Evolutionary conservation across 2,329 filamentous ascomycete genomes (phyloP).

Genomic region (Madurella fahalii): DNA sequence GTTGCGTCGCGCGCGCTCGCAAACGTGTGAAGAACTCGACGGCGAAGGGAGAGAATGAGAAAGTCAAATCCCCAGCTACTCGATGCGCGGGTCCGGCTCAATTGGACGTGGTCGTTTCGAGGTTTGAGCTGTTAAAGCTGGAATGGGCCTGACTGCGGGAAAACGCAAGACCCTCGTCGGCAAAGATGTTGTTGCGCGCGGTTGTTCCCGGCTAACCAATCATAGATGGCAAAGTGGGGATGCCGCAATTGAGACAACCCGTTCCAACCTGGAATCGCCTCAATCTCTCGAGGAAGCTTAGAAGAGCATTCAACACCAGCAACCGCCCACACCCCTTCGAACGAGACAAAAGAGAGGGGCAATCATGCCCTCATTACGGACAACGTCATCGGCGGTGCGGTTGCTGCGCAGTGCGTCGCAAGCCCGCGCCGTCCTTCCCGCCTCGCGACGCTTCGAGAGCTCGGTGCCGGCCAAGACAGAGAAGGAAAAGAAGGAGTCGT

Average conservation of each 20-base stretch:
- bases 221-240: constrained; percentile 6
- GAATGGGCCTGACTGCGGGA: constrained; percentile 18
- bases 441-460: constrained; percentile 53
- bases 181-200: constrained; percentile 31
- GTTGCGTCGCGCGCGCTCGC: constrained; percentile 17
- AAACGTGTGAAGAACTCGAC: constrained; percentile 22
- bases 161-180: constrained; percentile 23
- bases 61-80: constrained; percentile 18
- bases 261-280: constrained; percentile 11
- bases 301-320: background rate
- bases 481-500: constrained; percentile 33
- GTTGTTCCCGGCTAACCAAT: constrained; percentile 32
- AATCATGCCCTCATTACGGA: constrained; percentile 63
- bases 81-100: constrained; percentile 18
- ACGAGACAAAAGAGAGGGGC: background rate
- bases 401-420: constrained; percentile 47
- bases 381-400: constrained; percentile 47
- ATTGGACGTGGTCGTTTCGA: constrained; percentile 20
- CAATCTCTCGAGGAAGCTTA: constrained; percentile 6
- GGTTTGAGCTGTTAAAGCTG: constrained; percentile 27
- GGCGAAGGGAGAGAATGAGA: constrained; percentile 25
- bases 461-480: constrained; percentile 40
- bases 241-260: constrained; percentile 5
- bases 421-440: constrained; percentile 38
- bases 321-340: constrained; percentile 1